Percentiles rank a stretch among this genome's conserved stretches.
Conservation (phyloP, 2,329 filamentous ascomycete genomes). For the Scedosporium minutisporum region DNA sequence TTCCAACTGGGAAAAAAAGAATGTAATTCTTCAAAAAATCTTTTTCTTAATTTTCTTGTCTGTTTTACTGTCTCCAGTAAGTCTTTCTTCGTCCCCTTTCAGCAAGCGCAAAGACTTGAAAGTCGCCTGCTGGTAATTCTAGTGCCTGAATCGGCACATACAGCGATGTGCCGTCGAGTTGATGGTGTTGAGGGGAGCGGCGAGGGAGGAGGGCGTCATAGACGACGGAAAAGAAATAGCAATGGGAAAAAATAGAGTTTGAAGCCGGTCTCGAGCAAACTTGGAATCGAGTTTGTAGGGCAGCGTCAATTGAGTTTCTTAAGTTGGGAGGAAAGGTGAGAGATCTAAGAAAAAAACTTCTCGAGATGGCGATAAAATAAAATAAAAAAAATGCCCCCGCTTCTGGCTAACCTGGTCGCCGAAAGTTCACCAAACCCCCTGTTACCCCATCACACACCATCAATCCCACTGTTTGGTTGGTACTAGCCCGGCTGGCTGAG, state of each 20-base stretch:
- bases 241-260: not conserved
- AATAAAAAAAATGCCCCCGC: not conserved
- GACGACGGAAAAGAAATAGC: not conserved
- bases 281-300: not conserved
- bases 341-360: not conserved
- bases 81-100: conserved; percentile 47
- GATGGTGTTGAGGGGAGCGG: conserved; percentile 9
- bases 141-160: conserved; percentile 35
- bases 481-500: too few relatives aligned
- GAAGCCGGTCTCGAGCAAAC: not conserved
- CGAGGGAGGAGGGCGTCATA: conserved; percentile 11
- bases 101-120: conserved; percentile 59
- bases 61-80: conserved; percentile 15
- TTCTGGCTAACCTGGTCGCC: not conserved
- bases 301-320: too few relatives aligned
- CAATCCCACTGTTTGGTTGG: too few relatives aligned
- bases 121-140: conserved; percentile 47
- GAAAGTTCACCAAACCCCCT: too few relatives aligned
- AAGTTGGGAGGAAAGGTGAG: not conserved
- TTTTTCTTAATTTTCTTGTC: conserved; percentile 7
- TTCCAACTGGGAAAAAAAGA: not conserved
- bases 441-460: too few relatives aligned
- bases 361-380: not conserved
- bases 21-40: not conserved
- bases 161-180: conserved; percentile 24